These are phyloP conservation scores for Neurospora hispaniola DNA, from an alignment of 495 filamentous ascomycete species.

Conservation along the genomic window DNA sequence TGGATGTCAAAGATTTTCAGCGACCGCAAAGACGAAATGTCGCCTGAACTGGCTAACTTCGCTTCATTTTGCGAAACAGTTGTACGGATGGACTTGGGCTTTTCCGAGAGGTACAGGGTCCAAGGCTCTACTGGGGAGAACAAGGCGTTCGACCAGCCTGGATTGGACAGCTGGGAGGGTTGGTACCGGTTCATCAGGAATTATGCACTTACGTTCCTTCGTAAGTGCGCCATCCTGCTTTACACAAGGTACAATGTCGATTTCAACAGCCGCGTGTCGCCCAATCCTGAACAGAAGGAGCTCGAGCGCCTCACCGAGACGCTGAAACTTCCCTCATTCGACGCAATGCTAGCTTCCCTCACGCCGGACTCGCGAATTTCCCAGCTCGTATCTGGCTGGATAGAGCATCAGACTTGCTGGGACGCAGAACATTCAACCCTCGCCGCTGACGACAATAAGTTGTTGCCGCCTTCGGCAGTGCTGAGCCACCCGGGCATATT, in stretches of 20 bases:
- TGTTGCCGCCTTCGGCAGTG: constrained; percentile 26
- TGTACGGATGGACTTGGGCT: constrained; percentile 20
- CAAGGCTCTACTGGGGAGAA: constrained; percentile 19
- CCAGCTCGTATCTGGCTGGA: constrained; percentile 64
- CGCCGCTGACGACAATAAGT: constrained; percentile 3
- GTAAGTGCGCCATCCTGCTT: constrained; percentile 73
- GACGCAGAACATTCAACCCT: background rate
- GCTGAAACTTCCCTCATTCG: constrained; percentile 65
- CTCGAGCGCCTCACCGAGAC: constrained; percentile 68
- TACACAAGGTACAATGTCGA: constrained; percentile 83
- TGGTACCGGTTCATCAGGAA: constrained; percentile 48
- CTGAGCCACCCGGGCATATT: constrained; percentile 83
- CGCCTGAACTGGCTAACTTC: constrained; percentile 31
- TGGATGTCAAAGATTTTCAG: constrained; percentile 28
- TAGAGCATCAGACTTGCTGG: constrained; percentile 48
- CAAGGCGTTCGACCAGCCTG: constrained; percentile 32
- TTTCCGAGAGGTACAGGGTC: background rate
- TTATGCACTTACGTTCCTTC: constrained; percentile 82
- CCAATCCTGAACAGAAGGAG: constrained; percentile 58
- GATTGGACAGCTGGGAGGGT: constrained; percentile 28
- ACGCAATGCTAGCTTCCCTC: constrained; percentile 56
- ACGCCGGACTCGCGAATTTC: constrained; percentile 28
- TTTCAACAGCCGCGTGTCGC: constrained; percentile 64
- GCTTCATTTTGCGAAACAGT: constrained; percentile 32
- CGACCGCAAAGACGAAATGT: constrained; percentile 18